Conservation (phyloP, 805 yeast species). For the Nakazawaea molendinolei region DNA sequence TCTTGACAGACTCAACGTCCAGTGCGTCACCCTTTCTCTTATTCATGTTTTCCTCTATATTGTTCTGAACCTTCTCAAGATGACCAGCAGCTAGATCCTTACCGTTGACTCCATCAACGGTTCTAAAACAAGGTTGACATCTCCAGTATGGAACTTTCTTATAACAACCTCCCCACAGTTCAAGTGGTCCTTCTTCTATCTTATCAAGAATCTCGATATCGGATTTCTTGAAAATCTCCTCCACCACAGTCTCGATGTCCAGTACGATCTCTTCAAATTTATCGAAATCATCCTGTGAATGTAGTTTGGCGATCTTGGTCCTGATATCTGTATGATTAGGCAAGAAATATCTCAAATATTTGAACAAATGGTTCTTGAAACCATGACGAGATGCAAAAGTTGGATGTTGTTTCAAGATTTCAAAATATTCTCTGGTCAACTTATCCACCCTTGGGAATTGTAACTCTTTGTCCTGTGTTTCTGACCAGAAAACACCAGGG, state of each 20-base stretch:
- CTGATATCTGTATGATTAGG: slow-evolving; percentile 73
- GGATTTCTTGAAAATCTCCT: slow-evolving; percentile 41
- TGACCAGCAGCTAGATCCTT: slow-evolving; percentile 28
- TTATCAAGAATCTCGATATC: slow-evolving; percentile 52
- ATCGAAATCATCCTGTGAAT: slow-evolving; percentile 37
- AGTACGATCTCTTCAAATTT: slow-evolving; percentile 43
- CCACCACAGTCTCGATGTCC: slow-evolving; percentile 63
- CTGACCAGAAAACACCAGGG: slow-evolving; percentile 81
- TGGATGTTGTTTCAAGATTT: slow-evolving; percentile 56
- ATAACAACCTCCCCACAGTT: slow-evolving; percentile 77
- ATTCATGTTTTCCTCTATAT: slow-evolving; percentile 2
- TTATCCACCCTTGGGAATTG: slow-evolving; percentile 83
- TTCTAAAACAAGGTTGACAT: slow-evolving; percentile 91
- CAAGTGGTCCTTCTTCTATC: slow-evolving; percentile 41
- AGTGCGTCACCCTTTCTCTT: background rate
- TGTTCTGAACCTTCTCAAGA: slow-evolving; percentile 12
- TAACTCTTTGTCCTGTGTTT: slow-evolving; percentile 43
- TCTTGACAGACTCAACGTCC: too few species aligned
- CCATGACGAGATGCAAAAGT: slow-evolving; percentile 74
- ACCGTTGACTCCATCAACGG: slow-evolving; percentile 71
- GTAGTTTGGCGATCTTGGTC: slow-evolving; percentile 52
- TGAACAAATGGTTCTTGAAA: slow-evolving; percentile 90
- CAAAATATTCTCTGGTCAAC: slow-evolving; percentile 80
- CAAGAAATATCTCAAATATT: slow-evolving; percentile 75
- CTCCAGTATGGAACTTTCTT: slow-evolving; percentile 89